Evolutionary conservation across 2,329 filamentous ascomycete species (phyloP).

Genomic region (Grosmannia serpens): DNA sequence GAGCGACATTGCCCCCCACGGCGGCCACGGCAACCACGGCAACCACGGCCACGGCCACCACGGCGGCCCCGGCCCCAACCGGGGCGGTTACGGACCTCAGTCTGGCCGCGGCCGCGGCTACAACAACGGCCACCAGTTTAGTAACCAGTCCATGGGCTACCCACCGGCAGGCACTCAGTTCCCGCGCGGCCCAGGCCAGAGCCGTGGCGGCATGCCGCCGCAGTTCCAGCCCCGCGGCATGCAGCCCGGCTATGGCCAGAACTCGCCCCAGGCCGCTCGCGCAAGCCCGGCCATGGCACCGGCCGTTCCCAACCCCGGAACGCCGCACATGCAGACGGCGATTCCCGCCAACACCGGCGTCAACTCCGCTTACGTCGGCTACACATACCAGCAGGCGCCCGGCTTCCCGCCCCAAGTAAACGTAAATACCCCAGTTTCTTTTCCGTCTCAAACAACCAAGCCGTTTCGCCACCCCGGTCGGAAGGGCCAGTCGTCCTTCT

Average conservation of each 20-base stretch:
- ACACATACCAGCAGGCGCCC: slow-evolving; percentile 2
- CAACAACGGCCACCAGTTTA: slow-evolving; percentile 33
- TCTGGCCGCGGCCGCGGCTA: slow-evolving; percentile 38
- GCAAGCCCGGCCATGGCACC: slow-evolving; percentile 55
- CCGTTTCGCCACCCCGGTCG: slow-evolving; percentile 18
- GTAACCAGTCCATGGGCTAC: slow-evolving; percentile 31
- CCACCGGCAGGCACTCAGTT: slow-evolving; percentile 25
- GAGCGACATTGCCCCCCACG: slow-evolving; percentile 56
- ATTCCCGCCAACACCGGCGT: slow-evolving; percentile 47
- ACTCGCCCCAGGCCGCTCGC: slow-evolving; percentile 54
- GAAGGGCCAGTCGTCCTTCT: slow-evolving; percentile 19
- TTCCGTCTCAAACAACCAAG: background rate
- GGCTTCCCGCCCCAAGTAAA: slow-evolving; percentile 11
- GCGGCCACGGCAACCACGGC: slow-evolving; percentile 44
- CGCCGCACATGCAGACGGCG: slow-evolving; percentile 55
- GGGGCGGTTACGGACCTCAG: slow-evolving; percentile 40
- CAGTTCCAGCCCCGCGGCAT: slow-evolving; percentile 35
- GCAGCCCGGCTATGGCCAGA: slow-evolving; percentile 26
- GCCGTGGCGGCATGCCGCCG: slow-evolving; percentile 36
- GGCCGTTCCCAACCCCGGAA: slow-evolving; percentile 47
- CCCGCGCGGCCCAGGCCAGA: slow-evolving; percentile 29
- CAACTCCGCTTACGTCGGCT: slow-evolving; percentile 26
- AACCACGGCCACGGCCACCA: slow-evolving; percentile 35
- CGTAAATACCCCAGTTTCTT: slow-evolving; percentile 10
- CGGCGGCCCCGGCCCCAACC: slow-evolving; percentile 45